Base-by-base conservation (phyloP, 2,329 filamentous ascomycete species). In the Rhinocladiella similis region DNA sequence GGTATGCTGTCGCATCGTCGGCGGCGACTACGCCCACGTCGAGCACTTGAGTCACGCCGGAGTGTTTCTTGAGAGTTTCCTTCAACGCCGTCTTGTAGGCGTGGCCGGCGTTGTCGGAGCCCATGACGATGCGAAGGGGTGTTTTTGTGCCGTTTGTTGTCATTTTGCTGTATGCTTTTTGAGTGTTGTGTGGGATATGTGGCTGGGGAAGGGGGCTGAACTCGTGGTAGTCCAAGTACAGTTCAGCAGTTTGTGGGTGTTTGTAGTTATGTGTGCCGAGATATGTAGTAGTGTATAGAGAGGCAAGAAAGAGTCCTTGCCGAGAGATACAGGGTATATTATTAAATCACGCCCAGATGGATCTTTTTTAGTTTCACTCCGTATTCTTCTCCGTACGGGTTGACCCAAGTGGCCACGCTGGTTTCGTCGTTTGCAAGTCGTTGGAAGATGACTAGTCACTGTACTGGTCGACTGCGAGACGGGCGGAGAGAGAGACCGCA, bases 41-140 rank as follows among this genome's bases (percentile, higher is more conserved):
- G 60, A 83, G 80, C 62, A 94, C 80, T 59, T 82, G 80, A 54
- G 79, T 74, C 62, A 95, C 88, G 60, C 85, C 83, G 2, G 82
- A 74, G 73, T 89, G 83, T 47, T 82, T 77, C 63, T 86, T 79
- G 59, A 95, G 83, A 68, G 90, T 86, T 50, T 80, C 77, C 70
- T 89, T 90, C 76, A 95, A 86, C 64, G 84, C 83, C 70, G 86
- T 83, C 74, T 93, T 94, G 83, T 94, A 94, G 64, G 75, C 77
- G 67, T 88, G 81, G 69, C 90, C 90, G 57, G 89, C 89, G 65
- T 90, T 87, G 70, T 87, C 84, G 70, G 80, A 79, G 71, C 83
- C 84, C 65, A 87, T 78, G 66, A 81, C 84, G 66, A 87, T 83
- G 68, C 81, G 80, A 66, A 85, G 75, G 53, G 74, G 74, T 5